Evolutionary conservation across 2,329 filamentous ascomycete species (phyloP), one percentile per base, ranked within the genome.

Genomic region (Ophiocordyceps robertsii): DNA sequence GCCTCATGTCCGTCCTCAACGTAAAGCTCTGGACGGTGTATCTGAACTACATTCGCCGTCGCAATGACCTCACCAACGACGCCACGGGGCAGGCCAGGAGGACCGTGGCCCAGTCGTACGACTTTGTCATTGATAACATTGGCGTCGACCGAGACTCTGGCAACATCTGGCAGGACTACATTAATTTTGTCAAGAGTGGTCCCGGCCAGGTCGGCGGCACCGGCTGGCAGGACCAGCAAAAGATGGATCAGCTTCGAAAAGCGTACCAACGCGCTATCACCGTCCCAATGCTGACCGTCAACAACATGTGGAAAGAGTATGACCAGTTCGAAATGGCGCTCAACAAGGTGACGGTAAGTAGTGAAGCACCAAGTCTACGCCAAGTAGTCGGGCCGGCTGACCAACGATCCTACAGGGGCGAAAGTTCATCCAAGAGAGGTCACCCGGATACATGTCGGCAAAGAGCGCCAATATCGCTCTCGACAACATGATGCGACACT

Each of bases 201-300:
- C 92, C 92, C 1, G 92, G 92, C 6, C 79, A 79, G 44, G 76
- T 92, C 45, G 90, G 89, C 24, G 92, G 90, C 37, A 81, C 73
- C 45, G 81, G 77, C 45, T 98, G 92, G 93, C 89, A 96, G 62
- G 92, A 96, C 57, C 84, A 90, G 63, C 92, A 96, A 58, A 98
- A 98, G 70, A 94, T 95, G 83, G 92, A 98, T 54, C 72, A 84
- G 51, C 66, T 98, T 41, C 82, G 92, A 46, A 94, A 93, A 59
- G 84, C 86, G 1, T 98, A 95, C 59, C 89, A 95, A 54, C 82
- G 82, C 42, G 90, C 90, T 13, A 85, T 95, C 44, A 81, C 78
- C 50, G 77, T 95, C 33, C 93, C 93, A 5, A 94, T 87, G 48
- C 77, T 82, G 43, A 83, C 82, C 29, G 77, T 94, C 39, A 85